Evolutionary conservation across 192 early-diverging fungal species (phyloP), one percentile per base, ranked within the genome.

Genomic region (Backusella macrospora): DNA sequence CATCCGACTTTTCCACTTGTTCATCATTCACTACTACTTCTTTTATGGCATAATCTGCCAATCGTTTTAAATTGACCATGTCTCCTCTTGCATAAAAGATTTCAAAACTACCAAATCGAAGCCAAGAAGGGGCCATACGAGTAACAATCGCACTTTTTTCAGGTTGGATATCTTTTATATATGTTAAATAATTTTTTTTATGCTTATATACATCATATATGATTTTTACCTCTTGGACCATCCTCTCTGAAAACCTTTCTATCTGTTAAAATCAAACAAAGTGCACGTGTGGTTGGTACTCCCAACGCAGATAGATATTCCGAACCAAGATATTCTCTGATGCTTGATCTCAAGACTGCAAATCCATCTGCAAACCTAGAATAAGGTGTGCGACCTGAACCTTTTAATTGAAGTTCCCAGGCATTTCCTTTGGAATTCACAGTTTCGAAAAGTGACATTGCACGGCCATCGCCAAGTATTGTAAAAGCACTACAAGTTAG

Each of bases 101-200:
- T 75, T 97, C 96, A 72, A 97, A 96, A 26, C 83, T 91, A 13
- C 96, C 96, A 77, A 96, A 93, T 8, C 96, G 86, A 23, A 97
- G 79, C 93, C 93, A 97, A 46, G 88, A 88, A 4, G 89, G 90
- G 0, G 92, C 89, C n/a, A 93, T 75, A 26, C 96, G 87, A 6
- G 86, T 82, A 1, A 95, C 91, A 12, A 96, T 81, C 4, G 94
- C 94, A 15, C 93, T 92, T 1, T 80, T 80, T 77, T 97, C 94
- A 13, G 52, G 52, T 1, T 34, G 29, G 29, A 34, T 34, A 34
- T 34, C 29, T 34, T 34, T 34, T 34, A 12, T 73, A 70, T 48
- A 72, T n/a, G n/a, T n/a, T n/a, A n/a, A n/a, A n/a, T n/a, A n/a
- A n/a, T n/a, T n/a, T n/a, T n/a, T n/a, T 70, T 39, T 44, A 46